A percentile compares a stretch with the other conserved stretches of the same genome.
phyloP scores from a whole-genome alignment of 169 alveolate genomes.

The Theileria annulata region DNA sequence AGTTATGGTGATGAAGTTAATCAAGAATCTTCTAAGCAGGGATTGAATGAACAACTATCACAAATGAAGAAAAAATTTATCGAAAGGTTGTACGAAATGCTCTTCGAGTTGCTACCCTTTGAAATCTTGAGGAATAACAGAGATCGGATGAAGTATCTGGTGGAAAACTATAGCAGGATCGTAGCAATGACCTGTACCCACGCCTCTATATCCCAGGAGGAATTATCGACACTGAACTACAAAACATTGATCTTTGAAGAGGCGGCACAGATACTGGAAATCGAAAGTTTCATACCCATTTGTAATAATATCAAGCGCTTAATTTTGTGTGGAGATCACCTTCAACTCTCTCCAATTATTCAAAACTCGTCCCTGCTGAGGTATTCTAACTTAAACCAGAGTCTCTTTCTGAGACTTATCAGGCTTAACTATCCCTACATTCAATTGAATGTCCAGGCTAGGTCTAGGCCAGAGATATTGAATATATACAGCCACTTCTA shows the following conservation, averaged over 20 bases:
- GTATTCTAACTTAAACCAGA: slow-evolving; percentile 83
- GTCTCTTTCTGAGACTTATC: slow-evolving; percentile 80
- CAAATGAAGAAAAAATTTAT: slow-evolving; percentile 38
- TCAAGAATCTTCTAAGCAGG: slow-evolving; percentile 7
- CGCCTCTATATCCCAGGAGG: slow-evolving; percentile 89
- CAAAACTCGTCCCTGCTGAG: slow-evolving; percentile 79
- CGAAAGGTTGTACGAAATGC: slow-evolving; percentile 56
- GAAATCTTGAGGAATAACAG: slow-evolving; percentile 88
- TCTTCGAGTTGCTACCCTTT: slow-evolving; percentile 87
- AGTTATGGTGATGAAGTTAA: not conserved
- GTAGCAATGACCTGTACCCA: slow-evolving; percentile 95
- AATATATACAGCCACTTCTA: slow-evolving; percentile 86
- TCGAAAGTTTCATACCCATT: slow-evolving; percentile 90
- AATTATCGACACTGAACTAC: slow-evolving; percentile 76
- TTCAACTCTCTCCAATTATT: slow-evolving; percentile 92
- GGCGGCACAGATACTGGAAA: slow-evolving; percentile 87
- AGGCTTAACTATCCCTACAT: slow-evolving; percentile 83
- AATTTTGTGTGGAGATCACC: slow-evolving; percentile 90
- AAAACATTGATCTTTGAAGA: slow-evolving; percentile 87
- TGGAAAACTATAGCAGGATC: slow-evolving; percentile 88
- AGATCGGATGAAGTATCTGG: slow-evolving; percentile 89
- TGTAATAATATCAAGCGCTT: slow-evolving; percentile 84
- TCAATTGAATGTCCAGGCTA: slow-evolving; percentile 84
- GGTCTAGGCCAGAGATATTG: slow-evolving; percentile 87
- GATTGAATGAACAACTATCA: not conserved